Conservation (phyloP, 2,329 filamentous ascomycete species). For the Metarhizium rileyi region DNA sequence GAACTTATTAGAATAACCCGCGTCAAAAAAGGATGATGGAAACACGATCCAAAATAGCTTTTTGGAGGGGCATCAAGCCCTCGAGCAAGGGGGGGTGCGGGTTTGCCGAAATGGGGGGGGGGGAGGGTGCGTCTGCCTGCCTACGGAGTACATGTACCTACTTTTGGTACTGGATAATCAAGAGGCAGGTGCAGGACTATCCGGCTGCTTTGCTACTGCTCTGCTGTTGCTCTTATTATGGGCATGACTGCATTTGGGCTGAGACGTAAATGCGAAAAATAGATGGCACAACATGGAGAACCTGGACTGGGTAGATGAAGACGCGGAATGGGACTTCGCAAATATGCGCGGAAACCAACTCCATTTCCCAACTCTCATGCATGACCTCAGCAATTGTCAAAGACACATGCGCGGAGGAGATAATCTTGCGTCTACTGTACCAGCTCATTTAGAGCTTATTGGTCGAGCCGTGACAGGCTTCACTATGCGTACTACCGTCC, state of each 20-base stretch:
- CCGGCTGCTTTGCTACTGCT: too few relatives aligned
- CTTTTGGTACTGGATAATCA: too few relatives aligned
- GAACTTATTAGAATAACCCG: not conserved
- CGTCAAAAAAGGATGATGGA: not conserved
- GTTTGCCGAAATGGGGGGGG: not conserved
- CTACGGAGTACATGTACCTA: too few relatives aligned
- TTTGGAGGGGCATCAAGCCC: not conserved
- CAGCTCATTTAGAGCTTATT: too few relatives aligned
- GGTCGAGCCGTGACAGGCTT: too few relatives aligned
- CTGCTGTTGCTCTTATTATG: not conserved
- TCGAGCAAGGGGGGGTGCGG: conserved; percentile 3
- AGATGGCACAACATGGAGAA: not conserved
- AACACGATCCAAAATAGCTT: conserved; percentile 7
- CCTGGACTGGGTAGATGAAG: not conserved
- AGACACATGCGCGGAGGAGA: too few relatives aligned
- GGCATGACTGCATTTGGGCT: not conserved
- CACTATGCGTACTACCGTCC: too few relatives aligned
- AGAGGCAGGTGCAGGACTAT: too few relatives aligned
- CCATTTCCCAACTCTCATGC: not conserved
- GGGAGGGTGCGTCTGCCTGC: not conserved
- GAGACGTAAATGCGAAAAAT: not conserved
- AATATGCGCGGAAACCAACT: not conserved
- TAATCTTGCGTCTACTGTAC: too few relatives aligned
- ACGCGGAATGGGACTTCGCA: not conserved
- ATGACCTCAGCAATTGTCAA: not conserved